These are phyloP conservation scores for Mortierella sp. DNA, from an alignment of 371 early-diverging fungal genomes.

Conservation along the genomic window DNA sequence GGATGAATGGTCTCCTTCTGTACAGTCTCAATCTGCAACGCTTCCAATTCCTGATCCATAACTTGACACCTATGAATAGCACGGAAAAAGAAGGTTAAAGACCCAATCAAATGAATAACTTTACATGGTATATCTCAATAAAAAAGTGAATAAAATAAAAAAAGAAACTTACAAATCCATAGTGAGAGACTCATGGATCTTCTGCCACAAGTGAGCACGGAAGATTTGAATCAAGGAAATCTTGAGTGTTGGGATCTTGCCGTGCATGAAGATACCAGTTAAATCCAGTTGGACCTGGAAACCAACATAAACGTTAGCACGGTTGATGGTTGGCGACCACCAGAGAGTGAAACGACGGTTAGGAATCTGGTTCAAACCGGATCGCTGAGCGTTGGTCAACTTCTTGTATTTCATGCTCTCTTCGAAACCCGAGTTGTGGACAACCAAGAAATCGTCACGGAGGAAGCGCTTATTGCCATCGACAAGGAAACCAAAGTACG, in stretches of 20 bases:
- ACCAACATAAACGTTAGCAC: constrained; percentile 98
- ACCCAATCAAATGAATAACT: background rate
- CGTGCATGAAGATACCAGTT: constrained; percentile 99
- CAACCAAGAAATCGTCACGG: too few species aligned
- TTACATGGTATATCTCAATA: background rate
- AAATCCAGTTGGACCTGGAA: constrained; percentile 99
- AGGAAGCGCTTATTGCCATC: too few species aligned
- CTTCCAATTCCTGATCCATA: constrained; percentile 97
- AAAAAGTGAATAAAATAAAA: background rate
- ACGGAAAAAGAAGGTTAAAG: constrained; percentile 15
- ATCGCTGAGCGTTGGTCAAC: constrained; percentile 98
- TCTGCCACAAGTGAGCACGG: constrained; percentile 99
- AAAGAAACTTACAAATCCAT: constrained; percentile 74
- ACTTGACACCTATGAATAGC: constrained; percentile 79
- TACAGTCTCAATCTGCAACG: constrained; percentile 97
- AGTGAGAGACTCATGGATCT: constrained; percentile 97
- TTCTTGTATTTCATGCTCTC: constrained; percentile 91
- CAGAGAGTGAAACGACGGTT: constrained; percentile 99
- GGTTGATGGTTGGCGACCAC: constrained; percentile 99
- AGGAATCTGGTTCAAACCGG: constrained; percentile 98
- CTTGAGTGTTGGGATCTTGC: constrained; percentile 99
- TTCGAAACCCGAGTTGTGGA: constrained; percentile 64
- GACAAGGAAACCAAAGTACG: too few species aligned
- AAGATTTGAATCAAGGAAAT: constrained; percentile 99
- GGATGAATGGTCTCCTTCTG: constrained; percentile 99